Conservation (phyloP, 31 red algal genomes). For the Asparagopsis taxiformis region DNA sequence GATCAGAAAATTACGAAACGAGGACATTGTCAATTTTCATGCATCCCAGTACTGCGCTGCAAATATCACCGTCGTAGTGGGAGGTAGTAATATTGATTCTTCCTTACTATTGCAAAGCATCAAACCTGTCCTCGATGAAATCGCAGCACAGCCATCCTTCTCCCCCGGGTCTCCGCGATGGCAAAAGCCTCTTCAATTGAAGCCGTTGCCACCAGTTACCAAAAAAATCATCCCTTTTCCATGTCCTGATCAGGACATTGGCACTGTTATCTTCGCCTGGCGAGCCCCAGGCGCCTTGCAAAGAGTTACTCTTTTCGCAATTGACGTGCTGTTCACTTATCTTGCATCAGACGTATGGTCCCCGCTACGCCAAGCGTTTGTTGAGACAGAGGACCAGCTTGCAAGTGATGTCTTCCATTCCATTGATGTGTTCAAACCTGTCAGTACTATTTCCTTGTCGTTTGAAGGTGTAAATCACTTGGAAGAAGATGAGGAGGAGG, state of each 20-base stretch:
- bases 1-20: conserved; percentile 69
- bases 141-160: conserved; percentile 14
- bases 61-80: conserved; percentile 81
- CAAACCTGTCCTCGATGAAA: conserved; percentile 39
- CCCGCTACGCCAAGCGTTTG: conserved; percentile 67
- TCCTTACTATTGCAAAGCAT: conserved; percentile 45
- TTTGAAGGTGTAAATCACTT: conserved; percentile 54
- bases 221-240: conserved; percentile 41
- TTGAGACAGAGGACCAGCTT: conserved; percentile 56
- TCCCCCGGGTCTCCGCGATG: conserved; percentile 33
- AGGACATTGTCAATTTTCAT: conserved; percentile 76
- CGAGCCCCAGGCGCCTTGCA: conserved; percentile 35
- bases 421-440: conserved; percentile 27
- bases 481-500: conserved; percentile 40
- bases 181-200: conserved; percentile 18
- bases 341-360: conserved; percentile 55
- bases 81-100: conserved; percentile 45
- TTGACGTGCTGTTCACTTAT: conserved; percentile 58
- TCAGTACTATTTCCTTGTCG: conserved; percentile 31
- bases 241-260: conserved; percentile 42
- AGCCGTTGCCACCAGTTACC: conserved; percentile 21
- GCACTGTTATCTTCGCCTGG: conserved; percentile 77
- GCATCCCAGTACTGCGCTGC: conserved; percentile 77
- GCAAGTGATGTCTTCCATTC: conserved; percentile 51
- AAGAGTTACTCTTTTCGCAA: conserved; percentile 26